Conservation (phyloP, 352 stramenopile species). For the Phytophthora litchii region DNA sequence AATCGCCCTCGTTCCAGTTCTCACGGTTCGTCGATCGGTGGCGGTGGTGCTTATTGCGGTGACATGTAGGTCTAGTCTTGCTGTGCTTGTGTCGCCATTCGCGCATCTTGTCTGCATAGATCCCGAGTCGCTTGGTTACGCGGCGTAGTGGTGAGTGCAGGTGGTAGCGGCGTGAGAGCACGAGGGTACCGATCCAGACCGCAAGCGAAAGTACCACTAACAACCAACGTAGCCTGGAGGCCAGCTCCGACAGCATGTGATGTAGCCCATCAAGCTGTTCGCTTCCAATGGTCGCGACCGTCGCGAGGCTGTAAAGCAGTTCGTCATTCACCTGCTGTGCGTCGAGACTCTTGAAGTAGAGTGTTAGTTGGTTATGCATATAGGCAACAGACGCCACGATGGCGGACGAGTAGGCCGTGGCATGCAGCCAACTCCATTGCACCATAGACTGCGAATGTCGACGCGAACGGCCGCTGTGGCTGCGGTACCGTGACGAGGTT, state of each 20-base stretch:
- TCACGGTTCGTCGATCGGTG: constrained; percentile 17
- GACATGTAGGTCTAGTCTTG: constrained; percentile 8
- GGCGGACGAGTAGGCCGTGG: constrained; percentile 69
- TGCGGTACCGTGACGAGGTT: constrained; percentile 6
- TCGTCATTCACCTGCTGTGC: constrained; percentile 41
- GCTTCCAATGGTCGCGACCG: constrained; percentile 29
- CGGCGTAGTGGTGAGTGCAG: constrained; percentile 59
- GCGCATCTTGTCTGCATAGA: constrained; percentile 32
- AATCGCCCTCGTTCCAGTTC: constrained; percentile 36
- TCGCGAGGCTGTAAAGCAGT: constrained; percentile 40
- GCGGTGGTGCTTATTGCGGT: constrained; percentile 10
- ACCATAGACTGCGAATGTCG: constrained; percentile 36
- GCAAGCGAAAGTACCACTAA: constrained; percentile 46
- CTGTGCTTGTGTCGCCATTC: constrained; percentile 4
- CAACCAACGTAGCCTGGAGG: constrained; percentile 49
- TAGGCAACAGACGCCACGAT: constrained; percentile 75
- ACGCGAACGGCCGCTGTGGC: constrained; percentile 13
- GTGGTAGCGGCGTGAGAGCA: constrained; percentile 51
- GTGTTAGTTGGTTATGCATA: constrained; percentile 58
- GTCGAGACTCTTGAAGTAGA: constrained; percentile 49
- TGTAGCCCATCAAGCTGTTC: constrained; percentile 44
- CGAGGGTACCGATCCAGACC: constrained; percentile 50
- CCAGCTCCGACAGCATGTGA: constrained; percentile 34
- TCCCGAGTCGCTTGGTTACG: constrained; percentile 26
- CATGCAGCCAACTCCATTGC: constrained; percentile 79